phyloP scores from a whole-genome alignment of 352 stramenopile species.

The Pythium monospermum region DNA sequence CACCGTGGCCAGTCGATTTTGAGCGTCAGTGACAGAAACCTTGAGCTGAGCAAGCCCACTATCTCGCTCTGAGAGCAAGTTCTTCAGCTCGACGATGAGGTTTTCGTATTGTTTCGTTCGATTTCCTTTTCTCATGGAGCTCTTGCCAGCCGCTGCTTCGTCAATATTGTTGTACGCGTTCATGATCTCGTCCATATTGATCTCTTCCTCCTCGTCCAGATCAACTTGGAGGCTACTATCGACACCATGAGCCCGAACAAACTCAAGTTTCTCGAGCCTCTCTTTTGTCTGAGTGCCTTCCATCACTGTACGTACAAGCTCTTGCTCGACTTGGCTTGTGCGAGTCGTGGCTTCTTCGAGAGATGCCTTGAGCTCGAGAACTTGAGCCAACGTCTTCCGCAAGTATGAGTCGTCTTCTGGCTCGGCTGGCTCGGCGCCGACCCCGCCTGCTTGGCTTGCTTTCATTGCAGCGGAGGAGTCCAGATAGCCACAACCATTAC shows the following conservation, averaged over 20 bases:
- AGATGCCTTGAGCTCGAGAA: conserved; percentile 44
- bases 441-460: not conserved
- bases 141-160: not conserved
- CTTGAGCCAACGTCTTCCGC: conserved; percentile 53
- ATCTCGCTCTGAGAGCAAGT: conserved; percentile 39
- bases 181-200: conserved; percentile 49
- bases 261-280: conserved; percentile 34
- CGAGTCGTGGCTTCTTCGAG: conserved; percentile 33
- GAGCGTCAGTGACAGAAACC: conserved; percentile 26
- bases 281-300: conserved; percentile 29
- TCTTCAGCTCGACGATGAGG: conserved; percentile 68
- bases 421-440: too few relatives aligned
- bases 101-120: conserved; percentile 51
- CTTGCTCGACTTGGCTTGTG: conserved; percentile 28
- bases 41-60: conserved; percentile 31
- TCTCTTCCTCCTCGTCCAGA: conserved; percentile 45
- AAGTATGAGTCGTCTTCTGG: conserved; percentile 47
- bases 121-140: conserved; percentile 7
- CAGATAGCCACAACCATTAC: conserved; percentile 50
- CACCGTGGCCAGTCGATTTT: conserved; percentile 28
- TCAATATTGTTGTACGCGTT: conserved; percentile 4
- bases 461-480: conserved; percentile 15
- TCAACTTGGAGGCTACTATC: conserved; percentile 39
- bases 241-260: conserved; percentile 23
- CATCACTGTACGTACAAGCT: conserved; percentile 31